A percentile compares a stretch with the other conserved stretches of the same genome.
phyloP scores from a whole-genome alignment of 371 early-diverging fungal species.

The Rhizopus sp. region DNA sequence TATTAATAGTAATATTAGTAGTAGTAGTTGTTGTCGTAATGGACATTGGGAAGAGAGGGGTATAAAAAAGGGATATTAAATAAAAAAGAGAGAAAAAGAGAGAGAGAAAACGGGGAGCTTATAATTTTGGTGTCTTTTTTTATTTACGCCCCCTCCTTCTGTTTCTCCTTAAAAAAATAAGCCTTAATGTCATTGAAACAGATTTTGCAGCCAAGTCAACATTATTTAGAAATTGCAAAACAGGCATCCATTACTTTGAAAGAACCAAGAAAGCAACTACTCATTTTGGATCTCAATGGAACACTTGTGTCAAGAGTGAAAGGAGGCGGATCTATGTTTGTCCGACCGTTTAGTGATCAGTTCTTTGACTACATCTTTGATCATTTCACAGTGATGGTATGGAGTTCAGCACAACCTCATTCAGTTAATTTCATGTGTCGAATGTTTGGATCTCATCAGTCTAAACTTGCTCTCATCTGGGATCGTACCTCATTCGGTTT shows the following conservation, averaged over 20 bases:
- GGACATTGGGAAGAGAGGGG: not conserved
- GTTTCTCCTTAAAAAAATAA: not conserved
- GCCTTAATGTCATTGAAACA: not conserved
- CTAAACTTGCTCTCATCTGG: slow-evolving; percentile 58
- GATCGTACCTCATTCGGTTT: slow-evolving; percentile 61
- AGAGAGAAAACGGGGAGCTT: slow-evolving; percentile 6
- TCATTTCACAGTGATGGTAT: slow-evolving; percentile 74
- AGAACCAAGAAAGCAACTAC: slow-evolving; percentile 33
- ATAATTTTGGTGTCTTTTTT: slow-evolving; percentile 5
- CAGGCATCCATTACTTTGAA: slow-evolving; percentile 6
- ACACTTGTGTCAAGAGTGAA: slow-evolving; percentile 58
- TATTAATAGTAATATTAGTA: slow-evolving; percentile 5
- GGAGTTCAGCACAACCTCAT: slow-evolving; percentile 73
- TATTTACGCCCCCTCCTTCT: not conserved
- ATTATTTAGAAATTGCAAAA: not conserved
- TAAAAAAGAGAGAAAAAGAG: slow-evolving; percentile 4
- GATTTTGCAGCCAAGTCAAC: not conserved
- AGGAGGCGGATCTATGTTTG: slow-evolving; percentile 34
- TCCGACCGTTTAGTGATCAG: slow-evolving; percentile 54
- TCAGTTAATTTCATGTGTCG: slow-evolving; percentile 63
- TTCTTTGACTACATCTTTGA: slow-evolving; percentile 66
- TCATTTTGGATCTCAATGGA: slow-evolving; percentile 79
- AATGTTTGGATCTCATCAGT: slow-evolving; percentile 43
- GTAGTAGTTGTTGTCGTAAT: slow-evolving; percentile 14
- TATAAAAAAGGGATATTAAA: slow-evolving; percentile 7